phyloP scores from a whole-genome alignment of 495 filamentous ascomycete genomes.

The Penicillium arizonense region DNA sequence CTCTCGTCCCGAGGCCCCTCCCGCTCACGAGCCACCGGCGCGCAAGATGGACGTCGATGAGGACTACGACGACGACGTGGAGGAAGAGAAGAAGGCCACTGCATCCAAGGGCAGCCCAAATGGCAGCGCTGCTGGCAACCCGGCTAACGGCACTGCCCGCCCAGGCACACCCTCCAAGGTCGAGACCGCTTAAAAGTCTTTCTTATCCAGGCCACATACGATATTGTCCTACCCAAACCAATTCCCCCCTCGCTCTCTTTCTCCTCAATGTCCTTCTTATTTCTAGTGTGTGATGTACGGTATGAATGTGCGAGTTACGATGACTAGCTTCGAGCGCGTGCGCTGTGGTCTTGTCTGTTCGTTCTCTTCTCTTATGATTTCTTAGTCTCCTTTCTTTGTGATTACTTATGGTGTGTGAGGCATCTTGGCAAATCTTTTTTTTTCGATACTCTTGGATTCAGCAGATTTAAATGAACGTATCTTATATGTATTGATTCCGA shows the following conservation, averaged over 20 bases:
- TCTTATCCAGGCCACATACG: slow-evolving; percentile 1
- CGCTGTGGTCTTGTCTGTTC: slow-evolving; percentile 20
- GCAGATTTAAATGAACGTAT: slow-evolving; percentile 2
- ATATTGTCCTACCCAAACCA: neutral
- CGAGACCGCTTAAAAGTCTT: slow-evolving; percentile 30
- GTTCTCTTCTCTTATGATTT: slow-evolving; percentile 30
- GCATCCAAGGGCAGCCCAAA: slow-evolving; percentile 43
- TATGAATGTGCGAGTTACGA: slow-evolving; percentile 26
- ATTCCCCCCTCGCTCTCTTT: slow-evolving; percentile 6
- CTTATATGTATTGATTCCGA: neutral
- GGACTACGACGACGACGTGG: slow-evolving; percentile 86
- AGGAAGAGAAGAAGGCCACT: slow-evolving; percentile 70
- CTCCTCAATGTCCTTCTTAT: slow-evolving; percentile 16
- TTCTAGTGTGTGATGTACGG: slow-evolving; percentile 26
- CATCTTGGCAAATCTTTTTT: slow-evolving; percentile 13
- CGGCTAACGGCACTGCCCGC: slow-evolving; percentile 29
- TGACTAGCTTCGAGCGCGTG: slow-evolving; percentile 11
- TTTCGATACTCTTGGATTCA: slow-evolving; percentile 5
- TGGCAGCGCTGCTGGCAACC: slow-evolving; percentile 34
- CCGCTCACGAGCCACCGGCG: slow-evolving; percentile 75
- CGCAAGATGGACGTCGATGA: slow-evolving; percentile 98
- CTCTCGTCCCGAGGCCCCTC: slow-evolving; percentile 51
- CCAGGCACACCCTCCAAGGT: slow-evolving; percentile 34
- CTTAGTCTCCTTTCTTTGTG: slow-evolving; percentile 22
- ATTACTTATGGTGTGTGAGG: slow-evolving; percentile 23